Conservation (phyloP, 1,139 yeast genomes). For the Candida tropicalis region DNA sequence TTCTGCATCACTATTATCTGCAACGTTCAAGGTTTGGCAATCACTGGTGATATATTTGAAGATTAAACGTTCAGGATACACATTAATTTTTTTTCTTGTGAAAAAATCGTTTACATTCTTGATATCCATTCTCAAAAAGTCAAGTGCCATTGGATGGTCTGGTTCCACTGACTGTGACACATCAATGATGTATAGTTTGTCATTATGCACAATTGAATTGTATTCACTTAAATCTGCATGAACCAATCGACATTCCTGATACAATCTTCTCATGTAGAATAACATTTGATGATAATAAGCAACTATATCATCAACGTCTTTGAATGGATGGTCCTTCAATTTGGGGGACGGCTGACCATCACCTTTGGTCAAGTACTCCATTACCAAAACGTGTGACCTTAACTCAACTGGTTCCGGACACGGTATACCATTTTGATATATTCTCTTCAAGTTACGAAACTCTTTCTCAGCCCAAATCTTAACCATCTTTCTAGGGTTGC, state of each 20-base stretch:
- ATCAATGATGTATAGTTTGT: conserved; percentile 82
- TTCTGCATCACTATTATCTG: conserved; percentile 44
- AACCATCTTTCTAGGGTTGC: conserved; percentile 97
- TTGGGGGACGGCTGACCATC: conserved; percentile 87
- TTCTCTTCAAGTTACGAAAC: conserved; percentile 84
- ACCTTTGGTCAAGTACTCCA: conserved; percentile 87
- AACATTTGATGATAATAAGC: conserved; percentile 77
- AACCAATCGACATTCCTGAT: conserved; percentile 84
- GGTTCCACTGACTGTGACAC: conserved; percentile 98
- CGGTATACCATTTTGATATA: conserved; percentile 77
- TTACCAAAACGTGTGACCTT: conserved; percentile 86
- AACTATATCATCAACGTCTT: conserved; percentile 63
- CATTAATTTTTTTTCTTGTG: conserved; percentile 64
- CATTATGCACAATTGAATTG: conserved; percentile 85
- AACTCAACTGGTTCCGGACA: conserved; percentile 91
- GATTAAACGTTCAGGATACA: conserved; percentile 78
- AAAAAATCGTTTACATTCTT: conserved; percentile 93
- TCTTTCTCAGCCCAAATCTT: conserved; percentile 99
- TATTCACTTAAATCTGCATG: conserved; percentile 98
- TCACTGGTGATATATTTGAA: conserved; percentile 68
- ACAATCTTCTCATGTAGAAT: conserved; percentile 83
- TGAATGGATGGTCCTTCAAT: conserved; percentile 75
- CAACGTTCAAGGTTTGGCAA: conserved; percentile 35
- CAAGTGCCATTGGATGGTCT: conserved; percentile 96
- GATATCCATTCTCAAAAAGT: conserved; percentile 95